Evolutionary conservation across 2,329 filamentous ascomycete species (phyloP), one percentile per base, ranked within the genome.

Genomic region (Hypoxylon sp.): DNA sequence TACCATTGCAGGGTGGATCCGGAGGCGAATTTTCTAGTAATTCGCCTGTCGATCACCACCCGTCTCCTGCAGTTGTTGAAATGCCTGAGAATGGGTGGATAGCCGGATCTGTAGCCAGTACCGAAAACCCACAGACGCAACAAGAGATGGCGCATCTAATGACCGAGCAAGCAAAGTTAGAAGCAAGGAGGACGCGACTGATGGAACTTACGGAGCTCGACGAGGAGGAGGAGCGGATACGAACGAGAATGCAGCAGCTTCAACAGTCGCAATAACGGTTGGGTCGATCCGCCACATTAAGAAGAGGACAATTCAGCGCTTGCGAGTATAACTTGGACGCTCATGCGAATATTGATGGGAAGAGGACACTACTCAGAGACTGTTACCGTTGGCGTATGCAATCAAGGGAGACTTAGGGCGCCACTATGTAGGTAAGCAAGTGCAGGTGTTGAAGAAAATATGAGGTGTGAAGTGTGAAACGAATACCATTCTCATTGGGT

Each of bases 181-280:
- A 70, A 13, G 59, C 50, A 11, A 54, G 58, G 39, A 67, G 67
- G 19, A 66, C 62, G 29, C 47, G 59, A 6, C n/a, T 64, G 24
- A 54, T 68, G 54, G 55, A 65, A 21, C 27, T 70, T 31, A 55
- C 39, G 17, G 64, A 70, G 55, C 62, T 68, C 4, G 67, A 64
- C 11, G 65, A 70, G 17, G 69, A 68, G 17, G 58, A 72, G 37
- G 10, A 66, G 55, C 53, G 51, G 32, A 56, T 72, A 64, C 57
- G 53, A 54, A 48, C 46, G 53, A 59, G 63, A 29, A 63, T 65
- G 32, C 53, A 61, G n/a, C 35, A 67, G 44, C 42, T 69, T 37
- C 48, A 66, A 21, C 29, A 61, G 11, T 19, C 35, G 37, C n/a
- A 62, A 46, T 53, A 10, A 65, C 55, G 19, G 51, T 29, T 29